Evolutionary conservation across 2,329 filamentous ascomycete genomes (phyloP), one percentile per base, ranked within the genome.

Genomic region (Coniella lustricola): DNA sequence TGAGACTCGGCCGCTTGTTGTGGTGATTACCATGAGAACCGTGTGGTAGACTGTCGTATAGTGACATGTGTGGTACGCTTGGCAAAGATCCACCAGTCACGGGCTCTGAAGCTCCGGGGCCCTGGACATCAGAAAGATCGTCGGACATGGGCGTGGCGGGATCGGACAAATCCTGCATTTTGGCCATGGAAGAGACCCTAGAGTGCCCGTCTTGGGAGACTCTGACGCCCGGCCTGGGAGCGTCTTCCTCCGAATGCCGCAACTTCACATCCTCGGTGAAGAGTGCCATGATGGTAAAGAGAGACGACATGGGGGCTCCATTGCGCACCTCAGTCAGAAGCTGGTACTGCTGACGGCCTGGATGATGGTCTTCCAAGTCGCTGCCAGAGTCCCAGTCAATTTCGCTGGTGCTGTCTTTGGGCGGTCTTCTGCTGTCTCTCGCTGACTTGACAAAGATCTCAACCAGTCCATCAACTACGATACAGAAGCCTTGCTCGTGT

Each of bases 361-460:
- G 79, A 4, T 76, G 67, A 29, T 74, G 67, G 35, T 72, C 68
- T 36, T 75, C 71, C 22, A 85, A 84, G n/a, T 89, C 85, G 51
- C 77, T 77, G 3, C 79, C 79, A 9, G 76, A 55, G 2, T 54
- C 45, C 48, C 48, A 72, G n/a, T 74, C 76, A 25, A 70, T 69
- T 12, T 68, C 62, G 48, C 62, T 58, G 53, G 73, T 69, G 62
- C 62, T 70, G 61, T 57, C 67, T 50, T 56, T 62, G 49, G 70
- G 69, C 21, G 67, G 66, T 10, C 66, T 68, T 39, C 64, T 67
- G 46, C 71, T 70, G 46, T 76, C 72, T 35, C 77, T 74, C 37
- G 84, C 82, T 2, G 91, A 96, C 64, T 96, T 97, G 65, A 98
- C 93, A 63, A 97, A 98, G 47, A 98, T 97, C 65, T 98, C 90